Evolutionary conservation across 2,329 filamentous ascomycete genomes (phyloP).

Genomic region (Penicillium sp.): DNA sequence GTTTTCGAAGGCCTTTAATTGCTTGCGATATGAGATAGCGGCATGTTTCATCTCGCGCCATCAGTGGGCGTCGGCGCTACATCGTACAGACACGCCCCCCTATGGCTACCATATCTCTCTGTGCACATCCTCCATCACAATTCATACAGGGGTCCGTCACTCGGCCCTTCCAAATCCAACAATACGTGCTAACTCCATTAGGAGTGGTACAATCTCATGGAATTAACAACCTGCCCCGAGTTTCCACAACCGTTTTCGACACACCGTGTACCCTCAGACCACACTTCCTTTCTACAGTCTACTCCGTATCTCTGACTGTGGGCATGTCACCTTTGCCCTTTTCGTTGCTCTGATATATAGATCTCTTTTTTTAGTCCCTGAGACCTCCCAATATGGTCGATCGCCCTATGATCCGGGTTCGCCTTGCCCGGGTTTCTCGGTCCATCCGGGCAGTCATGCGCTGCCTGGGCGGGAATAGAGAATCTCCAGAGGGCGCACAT

Average conservation of each 20-base stretch:
- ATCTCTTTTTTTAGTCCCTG: not conserved
- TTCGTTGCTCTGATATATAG: not conserved
- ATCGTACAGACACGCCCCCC: not conserved
- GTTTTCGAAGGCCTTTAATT: not conserved
- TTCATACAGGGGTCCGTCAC: not conserved
- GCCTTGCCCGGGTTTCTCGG: constrained; percentile 16
- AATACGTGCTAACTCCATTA: not conserved
- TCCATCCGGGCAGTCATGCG: constrained; percentile 21
- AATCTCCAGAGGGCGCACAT: constrained; percentile 24
- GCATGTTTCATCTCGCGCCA: not conserved
- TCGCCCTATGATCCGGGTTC: constrained; percentile 6
- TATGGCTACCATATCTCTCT: not conserved
- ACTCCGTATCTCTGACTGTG: too few relatives aligned
- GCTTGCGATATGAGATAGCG: not conserved
- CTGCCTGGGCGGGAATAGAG: constrained; percentile 20
- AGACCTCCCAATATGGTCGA: constrained; percentile 9
- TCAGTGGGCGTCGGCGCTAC: not conserved
- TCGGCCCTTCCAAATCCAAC: not conserved
- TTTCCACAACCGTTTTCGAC: not conserved
- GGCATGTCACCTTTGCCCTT: too few relatives aligned
- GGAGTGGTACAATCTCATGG: not conserved
- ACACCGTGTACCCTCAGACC: not conserved
- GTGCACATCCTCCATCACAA: not conserved
- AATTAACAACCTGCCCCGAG: not conserved
- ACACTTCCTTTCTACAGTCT: not conserved